Evolutionary conservation across 306 rosid species (phyloP), one percentile per base, ranked within the genome.

Genomic region (Prosopis cineraria): DNA sequence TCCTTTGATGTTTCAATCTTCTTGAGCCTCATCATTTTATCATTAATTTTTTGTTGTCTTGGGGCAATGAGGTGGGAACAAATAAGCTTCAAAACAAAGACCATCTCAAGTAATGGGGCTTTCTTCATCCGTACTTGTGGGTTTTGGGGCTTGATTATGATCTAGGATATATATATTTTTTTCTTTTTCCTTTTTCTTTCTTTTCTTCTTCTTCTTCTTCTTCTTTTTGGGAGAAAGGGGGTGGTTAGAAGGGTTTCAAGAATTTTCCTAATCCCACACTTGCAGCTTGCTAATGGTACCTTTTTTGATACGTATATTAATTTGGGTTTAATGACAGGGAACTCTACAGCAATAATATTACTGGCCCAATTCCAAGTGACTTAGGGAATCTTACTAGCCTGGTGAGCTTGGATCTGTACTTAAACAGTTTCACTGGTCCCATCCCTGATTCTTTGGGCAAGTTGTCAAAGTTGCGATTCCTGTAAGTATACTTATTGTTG

Each of bases 371-470:
- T 87, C 98, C 98, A 41, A 90, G 93, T 84, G 98, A 94, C 83
- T 81, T 94, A 77, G 97, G 98, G 87, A 94, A 94, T 87, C 97
- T 94, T 84, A 94, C 97, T 83, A 92, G 90, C 89, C 82, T 94
- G 89, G 98, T 94, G 92, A 94, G 98, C 97, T 90, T 94, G 94
- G 98, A 94, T 88, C 92, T 94, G 71, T 94, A 92, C 81, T 83
- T 92, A 80, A 94, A 94, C 78, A 80, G 80, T 47, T 94, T 94
- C 82, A 80, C 88, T 7, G 98, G 98, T 87, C 90, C 89, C 39
- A 94, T 94, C 85, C 98, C 98, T 58, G 95, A 83, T 68, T 83
- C 97, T 24, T 81, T 95, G 91, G 98, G 98, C 78, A 92, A 87
- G 91, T 82, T 95, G 84, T 91, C 98, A 37, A 95, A 95, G 87